Percentiles rank a stretch among this genome's conserved stretches.
Evolutionary conservation across 768 basidiomycete species (phyloP).

Genomic region (Suillus decipiens): DNA sequence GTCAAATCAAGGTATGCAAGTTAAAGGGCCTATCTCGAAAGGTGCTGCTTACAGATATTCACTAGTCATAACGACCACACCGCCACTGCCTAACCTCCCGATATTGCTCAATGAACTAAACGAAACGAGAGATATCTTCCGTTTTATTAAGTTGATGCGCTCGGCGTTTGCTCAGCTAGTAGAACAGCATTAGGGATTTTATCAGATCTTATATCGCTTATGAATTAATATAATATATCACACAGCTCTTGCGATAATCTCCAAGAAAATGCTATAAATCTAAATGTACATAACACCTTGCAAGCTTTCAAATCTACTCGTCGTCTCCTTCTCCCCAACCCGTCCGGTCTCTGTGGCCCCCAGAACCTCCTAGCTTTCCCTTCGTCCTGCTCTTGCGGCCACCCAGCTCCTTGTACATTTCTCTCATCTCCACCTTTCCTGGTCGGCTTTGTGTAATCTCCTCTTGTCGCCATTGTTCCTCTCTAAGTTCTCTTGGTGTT

Average conservation of each 20-base stretch:
- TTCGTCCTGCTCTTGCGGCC: slow-evolving; percentile 81
- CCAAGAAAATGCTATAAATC: background rate
- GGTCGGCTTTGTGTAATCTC: slow-evolving; percentile 52
- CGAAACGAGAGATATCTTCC: slow-evolving; percentile 64
- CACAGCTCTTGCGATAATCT: background rate
- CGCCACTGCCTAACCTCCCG: slow-evolving; percentile 64
- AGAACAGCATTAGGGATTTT: slow-evolving; percentile 5
- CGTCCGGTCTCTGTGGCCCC: slow-evolving; percentile 71
- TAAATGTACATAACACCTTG: background rate
- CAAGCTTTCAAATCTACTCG: slow-evolving; percentile 1
- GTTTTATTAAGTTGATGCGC: slow-evolving; percentile 71
- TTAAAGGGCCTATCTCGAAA: background rate
- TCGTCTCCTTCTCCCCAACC: slow-evolving; percentile 60
- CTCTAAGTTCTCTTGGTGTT: slow-evolving; percentile 76
- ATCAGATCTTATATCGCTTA: background rate
- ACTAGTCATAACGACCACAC: slow-evolving; percentile 79
- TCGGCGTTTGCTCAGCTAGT: slow-evolving; percentile 45
- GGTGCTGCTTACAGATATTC: background rate
- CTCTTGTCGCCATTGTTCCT: slow-evolving; percentile 69
- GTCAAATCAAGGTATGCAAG: slow-evolving; percentile 62
- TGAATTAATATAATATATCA: background rate
- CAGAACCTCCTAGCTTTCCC: slow-evolving; percentile 66
- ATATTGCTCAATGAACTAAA: slow-evolving; percentile 73
- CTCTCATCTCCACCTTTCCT: slow-evolving; percentile 83
- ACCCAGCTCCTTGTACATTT: slow-evolving; percentile 88